Base-by-base conservation (phyloP, 768 basidiomycete species). In the Amanita jacksonii region DNA sequence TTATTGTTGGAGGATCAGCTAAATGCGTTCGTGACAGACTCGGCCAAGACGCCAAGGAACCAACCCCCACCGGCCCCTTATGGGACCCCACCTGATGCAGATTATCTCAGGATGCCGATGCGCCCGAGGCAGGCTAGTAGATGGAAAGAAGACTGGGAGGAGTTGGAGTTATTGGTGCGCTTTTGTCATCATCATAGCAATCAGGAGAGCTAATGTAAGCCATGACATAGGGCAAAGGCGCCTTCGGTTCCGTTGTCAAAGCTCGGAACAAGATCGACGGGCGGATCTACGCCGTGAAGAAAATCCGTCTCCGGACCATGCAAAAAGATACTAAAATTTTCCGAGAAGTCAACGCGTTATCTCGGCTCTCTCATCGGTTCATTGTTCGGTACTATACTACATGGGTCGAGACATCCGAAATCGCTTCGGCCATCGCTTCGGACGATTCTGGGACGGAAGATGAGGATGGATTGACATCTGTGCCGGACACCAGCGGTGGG, bases 141-240 rank as follows among this genome's bases (percentile, higher is more conserved):
- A 47, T 97, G 90, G 79, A 85, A 87, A 54, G 83, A 88, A 43
- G 92, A 97, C 52, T 97, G 88, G 80, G 89, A 93, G 55, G 91
- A 94, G 57, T 64, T 96, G 7, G 92, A 94, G 56, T 67, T 90
- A 24, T 56, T 94, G 54, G 89, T 81, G 54, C 27, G 70, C n/a
- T n/a, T n/a, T n/a, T 54, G 15, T 18, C 25, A 7, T 34, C n/a
- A n/a, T n/a, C n/a, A n/a, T n/a, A n/a, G n/a, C n/a, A n/a, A n/a
- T n/a, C n/a, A n/a, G n/a, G n/a, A n/a, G n/a, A n/a, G 5, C 33
- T 34, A 12, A 34, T n/a, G 5, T 34, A 30, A 13, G 33, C 12
- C 7, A 5, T 12, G 7, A 34, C 20, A 5, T 49, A 90, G 85
- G 91, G 91, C 0, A 83, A 83, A 56, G 92, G 92, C 0, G 89